Percentiles rank a stretch among this genome's conserved stretches.
These are phyloP conservation scores for Clitopilus passeckerianus DNA, from an alignment of 768 basidiomycete genomes.

Conservation along the genomic window DNA sequence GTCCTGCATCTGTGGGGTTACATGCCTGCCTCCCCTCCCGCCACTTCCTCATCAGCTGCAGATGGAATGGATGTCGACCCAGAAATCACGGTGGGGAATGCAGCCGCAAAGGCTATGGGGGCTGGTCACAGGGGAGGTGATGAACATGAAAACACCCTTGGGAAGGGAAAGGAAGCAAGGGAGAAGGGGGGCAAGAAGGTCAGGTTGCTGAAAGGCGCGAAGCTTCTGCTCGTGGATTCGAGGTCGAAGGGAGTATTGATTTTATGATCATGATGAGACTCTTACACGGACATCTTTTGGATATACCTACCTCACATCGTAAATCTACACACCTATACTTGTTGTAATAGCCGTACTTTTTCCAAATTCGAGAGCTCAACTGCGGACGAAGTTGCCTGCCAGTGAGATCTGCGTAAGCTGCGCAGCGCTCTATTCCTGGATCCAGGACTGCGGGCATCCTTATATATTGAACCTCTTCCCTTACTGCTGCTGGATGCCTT, in stretches of 20 bases:
- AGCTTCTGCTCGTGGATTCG: slow-evolving; percentile 44
- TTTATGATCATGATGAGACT: slow-evolving; percentile 15
- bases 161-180: neutral
- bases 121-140: neutral
- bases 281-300: too few species aligned
- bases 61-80: neutral
- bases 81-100: too few species aligned
- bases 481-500: too few species aligned
- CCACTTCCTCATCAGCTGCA: neutral
- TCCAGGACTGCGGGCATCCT: too few species aligned
- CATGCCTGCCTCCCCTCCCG: slow-evolving; percentile 1
- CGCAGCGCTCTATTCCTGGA: too few species aligned
- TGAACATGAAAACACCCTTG: neutral
- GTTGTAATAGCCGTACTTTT: too few species aligned
- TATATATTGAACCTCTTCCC: too few species aligned
- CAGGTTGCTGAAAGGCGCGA: slow-evolving; percentile 42
- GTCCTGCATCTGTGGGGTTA: slow-evolving; percentile 48
- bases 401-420: too few species aligned
- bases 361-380: too few species aligned
- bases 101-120: neutral
- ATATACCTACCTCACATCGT: too few species aligned
- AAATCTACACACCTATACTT: too few species aligned
- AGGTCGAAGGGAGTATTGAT: slow-evolving; percentile 40
- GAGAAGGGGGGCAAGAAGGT: slow-evolving; percentile 22
- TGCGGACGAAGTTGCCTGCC: too few species aligned